Percentiles rank a stretch among this genome's conserved stretches.
Conservation (phyloP, 305 asterid genomes). For the Galium porrigens region DNA sequence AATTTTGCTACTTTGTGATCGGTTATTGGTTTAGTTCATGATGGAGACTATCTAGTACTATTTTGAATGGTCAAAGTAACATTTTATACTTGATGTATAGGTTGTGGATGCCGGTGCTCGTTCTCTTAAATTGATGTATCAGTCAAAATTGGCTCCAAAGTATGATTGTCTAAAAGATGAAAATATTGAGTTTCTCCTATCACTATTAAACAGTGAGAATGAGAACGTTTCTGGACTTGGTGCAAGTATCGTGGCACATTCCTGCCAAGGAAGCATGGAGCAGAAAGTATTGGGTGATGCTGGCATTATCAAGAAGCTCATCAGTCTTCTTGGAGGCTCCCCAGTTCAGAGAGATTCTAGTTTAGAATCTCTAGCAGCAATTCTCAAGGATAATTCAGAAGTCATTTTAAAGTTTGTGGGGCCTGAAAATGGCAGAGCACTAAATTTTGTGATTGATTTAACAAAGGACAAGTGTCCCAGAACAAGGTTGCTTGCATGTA, state of each 20-base stretch:
- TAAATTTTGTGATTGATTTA: conserved; percentile 46
- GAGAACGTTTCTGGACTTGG: conserved; percentile 89
- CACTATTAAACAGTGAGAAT: conserved; percentile 51
- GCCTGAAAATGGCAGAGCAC: conserved; percentile 58
- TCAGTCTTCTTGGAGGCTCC: conserved; percentile 65
- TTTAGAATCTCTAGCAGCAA: conserved; percentile 66
- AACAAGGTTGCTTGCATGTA: conserved; percentile 74
- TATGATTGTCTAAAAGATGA: conserved; percentile 55
- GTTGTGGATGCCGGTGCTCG: conserved; percentile 92
- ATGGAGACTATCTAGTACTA: not conserved
- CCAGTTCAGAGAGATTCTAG: conserved; percentile 70
- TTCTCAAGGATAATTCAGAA: conserved; percentile 57
- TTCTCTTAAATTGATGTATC: conserved; percentile 79
- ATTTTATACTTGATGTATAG: conserved; percentile 27
- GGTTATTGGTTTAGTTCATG: not conserved
- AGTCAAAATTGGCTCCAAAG: conserved; percentile 69
- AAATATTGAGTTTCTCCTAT: conserved; percentile 59
- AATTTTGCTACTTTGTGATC: not conserved
- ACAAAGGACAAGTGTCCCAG: conserved; percentile 64
- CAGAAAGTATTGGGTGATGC: conserved; percentile 61
- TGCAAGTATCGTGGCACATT: conserved; percentile 72
- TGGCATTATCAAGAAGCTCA: conserved; percentile 61
- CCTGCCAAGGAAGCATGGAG: conserved; percentile 56
- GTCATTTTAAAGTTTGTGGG: conserved; percentile 50
- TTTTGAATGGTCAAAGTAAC: not conserved